Evolutionary conservation across 129 eudicot genomes (phyloP), one percentile per base, ranked within the genome.

Genomic region (Silybum marianum): DNA sequence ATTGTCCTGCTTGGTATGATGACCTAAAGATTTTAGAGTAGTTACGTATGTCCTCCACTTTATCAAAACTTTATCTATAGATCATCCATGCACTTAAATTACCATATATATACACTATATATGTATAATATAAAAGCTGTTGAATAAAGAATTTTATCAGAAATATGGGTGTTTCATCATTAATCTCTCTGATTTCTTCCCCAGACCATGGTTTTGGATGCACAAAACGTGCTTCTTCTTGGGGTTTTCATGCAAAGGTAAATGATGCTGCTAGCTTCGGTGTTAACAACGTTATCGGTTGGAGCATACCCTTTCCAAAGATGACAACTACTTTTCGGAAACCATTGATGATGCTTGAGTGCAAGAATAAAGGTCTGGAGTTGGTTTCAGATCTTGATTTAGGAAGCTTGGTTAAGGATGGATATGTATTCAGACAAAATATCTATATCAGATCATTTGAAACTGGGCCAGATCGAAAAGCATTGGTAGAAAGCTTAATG

Each of bases 341-440:
- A 85, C 97, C 89, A 65, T 89, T 90, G 91, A 89, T 88, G 93
- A 91, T 89, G 90, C 91, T 91, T 82, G 93, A 87, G 72, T 91
- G 91, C 93, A 91, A 91, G 81, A 91, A 93, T 0, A 91, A 86
- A 78, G 78, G 92, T 39, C 77, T 90, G 7, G 92, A 88, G 39
- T 78, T 74, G 82, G 92, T 91, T 82, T 72, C 79, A 28, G 95
- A 94, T 48, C 86, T 95, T 67, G 91, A 86, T 73, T 39, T 91
- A 54, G 92, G 95, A 66, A 86, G 88, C 58, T 87, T 88, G 79
- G 90, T 87, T 44, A 85, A 88, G 71, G 91, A 92, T 80, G 92
- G 92, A 5, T 36, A 87, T 32, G 83, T 90, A 34, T 94, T 86
- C 75, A 93, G 93, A 32, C 93, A 90, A 82, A 88, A 86, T 78